A percentile compares a stretch with the other conserved stretches of the same genome.
Evolutionary conservation across 345 rosid species (phyloP).

Genomic region (Camelina sativa): DNA sequence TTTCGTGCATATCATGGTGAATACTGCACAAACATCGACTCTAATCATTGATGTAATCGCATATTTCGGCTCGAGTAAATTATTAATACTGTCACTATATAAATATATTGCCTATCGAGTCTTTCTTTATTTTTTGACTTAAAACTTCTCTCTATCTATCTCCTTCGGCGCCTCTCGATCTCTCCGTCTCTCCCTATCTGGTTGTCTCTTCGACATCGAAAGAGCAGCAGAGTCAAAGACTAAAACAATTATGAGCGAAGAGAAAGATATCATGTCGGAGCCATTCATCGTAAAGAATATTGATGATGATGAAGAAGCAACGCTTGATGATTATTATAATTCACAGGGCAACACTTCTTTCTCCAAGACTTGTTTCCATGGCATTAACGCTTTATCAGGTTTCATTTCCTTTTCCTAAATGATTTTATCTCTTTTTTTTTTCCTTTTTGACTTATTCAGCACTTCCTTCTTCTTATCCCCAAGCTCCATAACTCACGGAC

Average conservation of each 20-base stretch:
- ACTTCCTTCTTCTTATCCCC: conserved; percentile 25
- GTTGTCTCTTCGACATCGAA: conserved; percentile 14
- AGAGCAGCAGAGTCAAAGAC: conserved; percentile 17
- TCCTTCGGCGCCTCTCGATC: conserved; percentile 6
- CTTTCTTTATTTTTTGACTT: neutral
- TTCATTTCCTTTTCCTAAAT: neutral
- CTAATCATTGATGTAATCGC: too few species aligned
- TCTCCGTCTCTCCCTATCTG: conserved; percentile 18
- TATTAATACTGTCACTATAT: too few species aligned
- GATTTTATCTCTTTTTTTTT: neutral
- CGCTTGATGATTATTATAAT: conserved; percentile 16
- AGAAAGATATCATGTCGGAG: conserved; percentile 26
- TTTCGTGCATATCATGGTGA: neutral
- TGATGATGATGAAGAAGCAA: conserved; percentile 43
- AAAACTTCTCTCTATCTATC: conserved; percentile 3
- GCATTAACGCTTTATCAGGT: conserved; percentile 80
- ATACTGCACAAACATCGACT: neutral
- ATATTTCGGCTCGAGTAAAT: too few species aligned
- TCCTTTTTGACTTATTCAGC: conserved; percentile 4
- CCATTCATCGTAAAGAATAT: conserved; percentile 44
- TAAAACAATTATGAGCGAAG: conserved; percentile 27
- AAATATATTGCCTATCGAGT: neutral
- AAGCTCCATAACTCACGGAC: conserved; percentile 26
- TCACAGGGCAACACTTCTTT: conserved; percentile 47
- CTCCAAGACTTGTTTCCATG: conserved; percentile 65